A percentile compares a stretch with the other conserved stretches of the same genome.
These are phyloP conservation scores for Fistulinella prunicolor DNA, from an alignment of 768 basidiomycete genomes.

Conservation along the genomic window DNA sequence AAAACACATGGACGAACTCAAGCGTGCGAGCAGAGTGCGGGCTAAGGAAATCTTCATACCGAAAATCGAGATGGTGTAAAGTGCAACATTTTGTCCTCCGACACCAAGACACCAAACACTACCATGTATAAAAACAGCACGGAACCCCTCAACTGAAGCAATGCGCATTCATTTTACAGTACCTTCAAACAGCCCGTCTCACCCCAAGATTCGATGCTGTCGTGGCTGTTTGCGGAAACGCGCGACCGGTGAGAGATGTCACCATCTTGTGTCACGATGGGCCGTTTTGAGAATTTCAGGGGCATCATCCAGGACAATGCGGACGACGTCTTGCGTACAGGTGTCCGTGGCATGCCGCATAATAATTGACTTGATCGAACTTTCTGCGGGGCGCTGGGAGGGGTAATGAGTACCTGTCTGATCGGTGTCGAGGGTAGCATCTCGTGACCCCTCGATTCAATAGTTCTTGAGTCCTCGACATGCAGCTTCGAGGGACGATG, in stretches of 20 bases:
- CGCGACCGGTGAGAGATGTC: conserved; percentile 7
- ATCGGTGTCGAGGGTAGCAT: conserved; percentile 19
- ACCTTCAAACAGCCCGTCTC: conserved; percentile 5
- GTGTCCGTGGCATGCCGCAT: background rate
- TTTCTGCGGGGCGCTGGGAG: conserved; percentile 28
- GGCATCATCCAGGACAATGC: conserved; percentile 30
- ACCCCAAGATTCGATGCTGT: conserved; percentile 41
- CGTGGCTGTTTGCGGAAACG: conserved; percentile 18
- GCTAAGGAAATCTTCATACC: too few species aligned
- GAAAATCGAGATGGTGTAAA: too few species aligned
- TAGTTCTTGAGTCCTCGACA: background rate
- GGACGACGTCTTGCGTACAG: conserved; percentile 21
- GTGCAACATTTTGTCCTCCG: too few species aligned
- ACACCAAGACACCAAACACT: too few species aligned
- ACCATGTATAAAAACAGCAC: too few species aligned
- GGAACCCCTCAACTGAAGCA: conserved; percentile 5
- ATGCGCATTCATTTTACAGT: background rate
- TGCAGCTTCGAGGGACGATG: conserved; percentile 11
- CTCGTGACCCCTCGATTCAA: background rate
- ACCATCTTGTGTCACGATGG: conserved; percentile 1
- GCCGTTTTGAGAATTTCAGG: conserved; percentile 9
- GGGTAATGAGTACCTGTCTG: conserved; percentile 16
- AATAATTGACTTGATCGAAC: conserved; percentile 15
- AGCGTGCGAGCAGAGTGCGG: too few species aligned
- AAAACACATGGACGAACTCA: too few species aligned